A percentile compares a stretch with the other conserved stretches of the same genome.
Conservation (phyloP, 1,284 basidiomycete species). For the Crucibulum cyathiforme region DNA sequence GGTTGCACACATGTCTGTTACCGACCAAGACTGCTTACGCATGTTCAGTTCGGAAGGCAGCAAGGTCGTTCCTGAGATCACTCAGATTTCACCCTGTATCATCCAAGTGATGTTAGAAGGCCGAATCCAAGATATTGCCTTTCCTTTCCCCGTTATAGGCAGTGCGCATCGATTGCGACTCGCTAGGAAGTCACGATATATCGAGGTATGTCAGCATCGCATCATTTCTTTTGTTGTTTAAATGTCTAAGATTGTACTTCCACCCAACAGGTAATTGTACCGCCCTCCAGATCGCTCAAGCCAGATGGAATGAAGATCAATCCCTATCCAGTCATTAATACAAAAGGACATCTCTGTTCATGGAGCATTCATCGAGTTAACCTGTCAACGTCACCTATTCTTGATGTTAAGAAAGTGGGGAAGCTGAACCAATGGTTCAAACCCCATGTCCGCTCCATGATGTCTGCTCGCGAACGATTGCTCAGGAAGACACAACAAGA, state of each 20-base stretch:
- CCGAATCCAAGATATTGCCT: constrained; percentile 26
- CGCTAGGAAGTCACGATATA: constrained; percentile 35
- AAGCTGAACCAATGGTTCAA: constrained; percentile 25
- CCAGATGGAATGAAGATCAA: constrained; percentile 33
- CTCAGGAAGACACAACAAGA: constrained; percentile 21
- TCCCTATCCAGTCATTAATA: constrained; percentile 25
- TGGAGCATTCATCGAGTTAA: constrained; percentile 19
- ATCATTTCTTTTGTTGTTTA: constrained; percentile 23
- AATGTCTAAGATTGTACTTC: not conserved
- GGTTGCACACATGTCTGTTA: constrained; percentile 27
- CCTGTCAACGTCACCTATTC: not conserved
- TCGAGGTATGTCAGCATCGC: constrained; percentile 31
- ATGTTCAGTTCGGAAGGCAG: constrained; percentile 21
- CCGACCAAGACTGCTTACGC: constrained; percentile 20
- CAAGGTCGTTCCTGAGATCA: constrained; percentile 18
- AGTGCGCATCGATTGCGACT: constrained; percentile 26
- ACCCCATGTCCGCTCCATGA: constrained; percentile 28
- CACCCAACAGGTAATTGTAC: not conserved
- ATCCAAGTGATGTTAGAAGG: constrained; percentile 35
- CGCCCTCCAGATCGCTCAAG: constrained; percentile 10
- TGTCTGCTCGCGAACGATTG: constrained; percentile 34
- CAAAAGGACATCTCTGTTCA: constrained; percentile 9
- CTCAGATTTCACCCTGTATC: constrained; percentile 40
- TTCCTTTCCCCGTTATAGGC: constrained; percentile 41
- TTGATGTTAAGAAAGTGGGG: constrained; percentile 2